A percentile compares a stretch with the other conserved stretches of the same genome.
phyloP scores from a whole-genome alignment of 2,329 filamentous ascomycete genomes.

The Fusarium beomiforme region DNA sequence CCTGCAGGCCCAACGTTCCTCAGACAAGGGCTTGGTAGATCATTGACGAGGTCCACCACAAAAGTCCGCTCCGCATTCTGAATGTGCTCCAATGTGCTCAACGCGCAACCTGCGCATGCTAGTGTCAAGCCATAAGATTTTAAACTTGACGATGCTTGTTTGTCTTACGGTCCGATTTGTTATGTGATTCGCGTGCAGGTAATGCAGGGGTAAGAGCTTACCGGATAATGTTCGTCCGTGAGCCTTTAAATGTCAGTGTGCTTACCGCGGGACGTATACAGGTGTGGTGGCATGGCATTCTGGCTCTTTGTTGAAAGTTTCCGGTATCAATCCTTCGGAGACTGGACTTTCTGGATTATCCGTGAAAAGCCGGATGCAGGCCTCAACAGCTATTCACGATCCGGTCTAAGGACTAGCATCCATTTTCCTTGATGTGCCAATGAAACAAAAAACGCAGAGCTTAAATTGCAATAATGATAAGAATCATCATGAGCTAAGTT shows the following conservation, averaged over 20 bases:
- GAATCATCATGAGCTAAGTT: no score
- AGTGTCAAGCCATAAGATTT: not conserved
- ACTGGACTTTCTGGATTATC: not conserved
- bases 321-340: not conserved
- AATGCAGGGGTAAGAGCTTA: not conserved
- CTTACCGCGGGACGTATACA: not conserved
- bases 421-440: not conserved
- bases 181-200: not conserved
- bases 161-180: not conserved
- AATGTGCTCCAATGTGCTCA: not conserved
- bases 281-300: not conserved
- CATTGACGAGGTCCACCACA: not conserved
- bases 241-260: not conserved
- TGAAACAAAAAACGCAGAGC: no score
- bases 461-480: no score
- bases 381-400: not conserved
- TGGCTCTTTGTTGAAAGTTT: not conserved
- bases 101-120: not conserved
- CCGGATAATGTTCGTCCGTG: not conserved
- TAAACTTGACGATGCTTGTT: not conserved
- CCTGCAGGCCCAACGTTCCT: slow-evolving; percentile 1
- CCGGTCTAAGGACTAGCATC: not conserved
- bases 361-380: not conserved
- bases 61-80: slow-evolving; percentile 28
- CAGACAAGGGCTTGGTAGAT: slow-evolving; percentile 12